Conservation (phyloP, 768 basidiomycete genomes). For the Tremella mesenterica region DNA sequence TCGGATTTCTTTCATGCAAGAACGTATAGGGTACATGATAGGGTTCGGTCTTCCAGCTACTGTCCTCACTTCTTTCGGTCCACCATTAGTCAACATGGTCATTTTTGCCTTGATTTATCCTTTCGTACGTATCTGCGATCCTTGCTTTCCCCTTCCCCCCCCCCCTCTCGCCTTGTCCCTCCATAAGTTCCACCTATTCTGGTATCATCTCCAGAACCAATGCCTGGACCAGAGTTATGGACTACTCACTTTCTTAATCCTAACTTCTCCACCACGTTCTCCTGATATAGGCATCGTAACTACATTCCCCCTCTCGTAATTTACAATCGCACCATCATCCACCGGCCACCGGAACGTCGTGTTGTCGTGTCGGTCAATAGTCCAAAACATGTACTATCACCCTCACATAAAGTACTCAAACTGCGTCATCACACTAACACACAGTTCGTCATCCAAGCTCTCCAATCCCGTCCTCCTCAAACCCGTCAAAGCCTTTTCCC, state of each 20-base stretch:
- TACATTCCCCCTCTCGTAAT: too few relatives aligned
- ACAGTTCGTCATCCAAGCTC: conserved; percentile 41
- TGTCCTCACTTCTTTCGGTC: conserved; percentile 32
- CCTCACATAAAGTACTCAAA: too few relatives aligned
- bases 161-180: neutral
- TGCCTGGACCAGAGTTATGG: too few relatives aligned
- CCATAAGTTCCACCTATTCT: too few relatives aligned
- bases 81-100: conserved; percentile 37
- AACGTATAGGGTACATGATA: conserved; percentile 38
- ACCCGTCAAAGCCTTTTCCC: conserved; percentile 11
- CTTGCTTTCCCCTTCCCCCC: neutral
- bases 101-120: conserved; percentile 43
- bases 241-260: too few relatives aligned
- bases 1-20: conserved; percentile 31
- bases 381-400: too few relatives aligned
- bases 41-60: conserved; percentile 40
- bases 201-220: too few relatives aligned
- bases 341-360: too few relatives aligned
- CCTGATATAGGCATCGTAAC: too few relatives aligned
- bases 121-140: conserved; percentile 18
- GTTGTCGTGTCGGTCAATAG: too few relatives aligned
- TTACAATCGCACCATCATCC: too few relatives aligned
- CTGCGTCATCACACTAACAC: neutral
- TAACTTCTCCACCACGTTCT: too few relatives aligned
- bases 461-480: conserved; percentile 31